Evolutionary conservation across 1,284 basidiomycete genomes (phyloP), one percentile per base, ranked within the genome.

Genomic region (Singerocomus inundabilis): DNA sequence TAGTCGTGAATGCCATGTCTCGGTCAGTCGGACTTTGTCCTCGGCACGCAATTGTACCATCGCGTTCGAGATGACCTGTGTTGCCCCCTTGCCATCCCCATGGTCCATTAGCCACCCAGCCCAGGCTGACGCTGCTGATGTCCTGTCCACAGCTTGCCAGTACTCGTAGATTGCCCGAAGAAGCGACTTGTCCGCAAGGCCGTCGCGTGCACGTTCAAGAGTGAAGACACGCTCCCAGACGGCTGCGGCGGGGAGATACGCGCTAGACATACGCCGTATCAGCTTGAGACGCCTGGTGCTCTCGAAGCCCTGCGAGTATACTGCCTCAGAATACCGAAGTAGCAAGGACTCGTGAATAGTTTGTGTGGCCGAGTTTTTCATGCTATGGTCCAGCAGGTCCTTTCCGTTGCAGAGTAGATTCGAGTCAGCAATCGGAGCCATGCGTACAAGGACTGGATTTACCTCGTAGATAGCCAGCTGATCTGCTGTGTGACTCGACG

Each of bases 291-390:
- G 68, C 56, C 42, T 47, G 18, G 42, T 24, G 4, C 49, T 46
- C 45, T 62, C 58, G 33, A 39, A 49, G 26, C 26, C 46, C 51
- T 53, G 49, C 51, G 59, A 55, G 56, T 67, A 59, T 50, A 72
- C 54, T 49, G 63, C 60, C 29, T 67, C 62, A 46, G 64, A 56
- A 21, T 77, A 78, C 51, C 70, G 69, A 59, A 76, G 62, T 55
- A 82, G 69, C 46, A 81, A 63, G 47, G 56, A 63, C 66, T 78
- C 76, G 55, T 82, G 80, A 42, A 81, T 65, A 36, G 63, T 56
- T 54, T 66, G 62, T 37, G 72, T 62, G 38, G 65, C 65, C 39
- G 74, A 66, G 40, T 71, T 70, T 48, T 70, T 66, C 68, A 80
- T 73, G 63, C 79, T 81, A 44, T 77, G 74, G 43, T 66, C 70